phyloP scores from a whole-genome alignment of 768 basidiomycete species.

The Suillus paluster region DNA sequence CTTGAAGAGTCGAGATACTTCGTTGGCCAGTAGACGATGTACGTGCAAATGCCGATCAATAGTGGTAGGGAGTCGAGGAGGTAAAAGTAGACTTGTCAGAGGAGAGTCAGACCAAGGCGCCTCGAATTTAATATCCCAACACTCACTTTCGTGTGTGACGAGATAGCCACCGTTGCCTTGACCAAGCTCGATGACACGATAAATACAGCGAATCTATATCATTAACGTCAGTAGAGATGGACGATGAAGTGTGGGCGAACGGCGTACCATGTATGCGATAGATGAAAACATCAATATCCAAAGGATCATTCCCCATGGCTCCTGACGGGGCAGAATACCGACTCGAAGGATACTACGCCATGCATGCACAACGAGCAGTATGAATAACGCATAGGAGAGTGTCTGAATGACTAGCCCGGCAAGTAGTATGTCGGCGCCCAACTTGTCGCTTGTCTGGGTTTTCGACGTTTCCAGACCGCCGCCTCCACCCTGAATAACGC shows the following conservation, averaged over 20 bases:
- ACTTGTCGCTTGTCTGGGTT: neutral
- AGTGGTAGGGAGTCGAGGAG: slow-evolving; percentile 34
- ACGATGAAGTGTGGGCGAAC: neutral
- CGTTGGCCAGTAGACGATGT: slow-evolving; percentile 32
- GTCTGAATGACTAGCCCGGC: slow-evolving; percentile 30
- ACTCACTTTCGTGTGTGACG: slow-evolving; percentile 26
- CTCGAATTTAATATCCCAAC: neutral
- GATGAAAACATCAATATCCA: slow-evolving; percentile 29
- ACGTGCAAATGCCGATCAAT: slow-evolving; percentile 27
- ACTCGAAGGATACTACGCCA: slow-evolving; percentile 19
- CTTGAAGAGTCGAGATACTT: slow-evolving; percentile 20
- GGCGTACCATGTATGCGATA: slow-evolving; percentile 28
- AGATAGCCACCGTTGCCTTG: slow-evolving; percentile 26
- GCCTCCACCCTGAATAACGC: slow-evolving; percentile 24
- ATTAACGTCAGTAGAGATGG: neutral
- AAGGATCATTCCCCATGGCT: slow-evolving; percentile 25
- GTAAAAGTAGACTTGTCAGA: slow-evolving; percentile 31
- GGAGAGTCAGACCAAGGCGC: neutral
- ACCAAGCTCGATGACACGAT: slow-evolving; percentile 31
- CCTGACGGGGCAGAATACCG: slow-evolving; percentile 8
- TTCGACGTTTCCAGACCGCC: slow-evolving; percentile 21
- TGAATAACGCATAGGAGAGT: slow-evolving; percentile 28
- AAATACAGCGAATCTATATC: slow-evolving; percentile 31
- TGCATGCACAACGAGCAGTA: slow-evolving; percentile 16
- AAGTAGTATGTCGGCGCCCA: slow-evolving; percentile 28